Evolutionary conservation across 805 yeast genomes (phyloP).

Genomic region (Saturnispora mendoncae): DNA sequence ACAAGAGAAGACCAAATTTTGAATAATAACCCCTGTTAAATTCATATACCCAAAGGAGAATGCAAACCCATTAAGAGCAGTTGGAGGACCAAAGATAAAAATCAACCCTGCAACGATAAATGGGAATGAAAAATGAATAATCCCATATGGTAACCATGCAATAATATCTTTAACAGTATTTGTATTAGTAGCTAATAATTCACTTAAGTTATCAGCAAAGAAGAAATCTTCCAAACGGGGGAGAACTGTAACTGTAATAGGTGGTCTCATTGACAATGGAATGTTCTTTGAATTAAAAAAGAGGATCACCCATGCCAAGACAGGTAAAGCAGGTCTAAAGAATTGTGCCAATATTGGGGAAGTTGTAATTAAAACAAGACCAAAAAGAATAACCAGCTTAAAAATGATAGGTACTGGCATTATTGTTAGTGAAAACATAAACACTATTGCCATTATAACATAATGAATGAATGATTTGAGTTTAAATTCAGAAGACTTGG

Average conservation of each 20-base stretch:
- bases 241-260: conserved; percentile 77
- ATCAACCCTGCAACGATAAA: conserved; percentile 71
- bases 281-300: conserved; percentile 72
- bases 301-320: conserved; percentile 78
- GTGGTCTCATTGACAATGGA: conserved; percentile 68
- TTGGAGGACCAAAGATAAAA: conserved; percentile 89
- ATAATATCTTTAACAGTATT: conserved; percentile 61
- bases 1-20: conserved; percentile 69
- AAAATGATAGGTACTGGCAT: conserved; percentile 15
- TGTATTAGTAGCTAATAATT: conserved; percentile 69
- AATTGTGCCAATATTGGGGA: conserved; percentile 82
- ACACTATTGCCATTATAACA: conserved; percentile 15
- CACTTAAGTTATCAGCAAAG: conserved; percentile 86
- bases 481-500: neutral
- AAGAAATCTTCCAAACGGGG: conserved; percentile 91
- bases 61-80: conserved; percentile 70
- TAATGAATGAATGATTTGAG: conserved; percentile 13
- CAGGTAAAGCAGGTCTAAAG: conserved; percentile 74
- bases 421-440: conserved; percentile 21
- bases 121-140: conserved; percentile 85
- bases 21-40: conserved; percentile 72
- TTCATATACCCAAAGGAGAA: conserved; percentile 96
- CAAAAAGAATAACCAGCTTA: conserved; percentile 15
- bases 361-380: conserved; percentile 28
- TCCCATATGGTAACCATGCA: conserved; percentile 94